Evolutionary conservation across 2,329 filamentous ascomycete genomes (phyloP).

Genomic region (Geoglossum cookeanum): DNA sequence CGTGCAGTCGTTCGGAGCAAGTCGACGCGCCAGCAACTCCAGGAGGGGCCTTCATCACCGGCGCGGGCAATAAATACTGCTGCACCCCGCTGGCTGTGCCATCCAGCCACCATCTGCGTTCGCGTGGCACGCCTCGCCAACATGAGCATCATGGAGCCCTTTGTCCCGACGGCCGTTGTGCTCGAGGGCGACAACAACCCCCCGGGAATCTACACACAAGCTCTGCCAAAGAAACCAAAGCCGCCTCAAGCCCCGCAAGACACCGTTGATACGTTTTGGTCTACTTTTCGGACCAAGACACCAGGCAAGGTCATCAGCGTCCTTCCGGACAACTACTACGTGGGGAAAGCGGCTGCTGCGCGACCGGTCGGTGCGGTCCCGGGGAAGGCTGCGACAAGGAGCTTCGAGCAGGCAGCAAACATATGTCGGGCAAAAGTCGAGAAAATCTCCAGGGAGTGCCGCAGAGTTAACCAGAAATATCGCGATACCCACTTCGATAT

Average conservation of each 20-base stretch:
- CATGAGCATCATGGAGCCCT: not conserved
- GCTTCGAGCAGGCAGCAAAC: slow-evolving; percentile 43
- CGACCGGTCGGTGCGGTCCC: slow-evolving; percentile 28
- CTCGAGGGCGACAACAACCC: not conserved
- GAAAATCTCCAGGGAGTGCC: slow-evolving; percentile 29
- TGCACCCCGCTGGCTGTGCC: too few species aligned
- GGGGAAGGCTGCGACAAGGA: slow-evolving; percentile 40
- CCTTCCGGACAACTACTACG: slow-evolving; percentile 41
- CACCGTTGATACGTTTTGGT: slow-evolving; percentile 48
- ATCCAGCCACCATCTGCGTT: too few species aligned
- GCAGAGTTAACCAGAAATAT: slow-evolving; percentile 29
- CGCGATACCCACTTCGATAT: slow-evolving; percentile 35
- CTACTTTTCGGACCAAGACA: slow-evolving; percentile 34
- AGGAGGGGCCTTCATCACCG: not conserved
- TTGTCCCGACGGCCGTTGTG: not conserved
- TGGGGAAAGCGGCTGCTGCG: slow-evolving; percentile 29
- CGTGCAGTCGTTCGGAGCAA: too few species aligned
- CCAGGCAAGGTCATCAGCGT: slow-evolving; percentile 41
- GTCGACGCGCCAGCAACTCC: too few species aligned
- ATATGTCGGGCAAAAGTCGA: slow-evolving; percentile 38
- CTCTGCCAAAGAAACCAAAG: slow-evolving; percentile 16
- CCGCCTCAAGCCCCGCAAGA: slow-evolving; percentile 41
- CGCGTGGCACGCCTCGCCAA: not conserved
- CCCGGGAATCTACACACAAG: not conserved
- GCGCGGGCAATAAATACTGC: too few species aligned